These are phyloP conservation scores for Capsella rubella DNA, from an alignment of 441 rosid species.

Conservation along the genomic window DNA sequence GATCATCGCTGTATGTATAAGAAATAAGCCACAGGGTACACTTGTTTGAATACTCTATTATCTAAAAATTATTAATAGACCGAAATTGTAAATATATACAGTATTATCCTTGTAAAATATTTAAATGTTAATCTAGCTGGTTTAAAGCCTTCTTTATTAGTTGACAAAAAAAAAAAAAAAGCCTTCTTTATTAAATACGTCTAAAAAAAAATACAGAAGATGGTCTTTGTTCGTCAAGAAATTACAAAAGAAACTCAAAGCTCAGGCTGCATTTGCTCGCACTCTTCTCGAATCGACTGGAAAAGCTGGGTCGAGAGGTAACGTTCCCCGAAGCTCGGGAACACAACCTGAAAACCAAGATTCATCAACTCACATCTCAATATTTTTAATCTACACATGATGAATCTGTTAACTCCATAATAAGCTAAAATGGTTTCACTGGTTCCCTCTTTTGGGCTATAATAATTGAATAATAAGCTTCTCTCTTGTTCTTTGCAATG, in stretches of 20 bases:
- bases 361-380: conserved; percentile 23
- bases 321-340: conserved; percentile 96
- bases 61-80: too few relatives aligned
- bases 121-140: too few relatives aligned
- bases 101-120: too few relatives aligned
- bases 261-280: conserved; percentile 90
- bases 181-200: too few relatives aligned
- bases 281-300: conserved; percentile 90
- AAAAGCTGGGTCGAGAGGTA: conserved; percentile 86
- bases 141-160: too few relatives aligned
- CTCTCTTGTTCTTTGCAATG: not conserved
- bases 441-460: not conserved
- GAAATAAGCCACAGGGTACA: not conserved
- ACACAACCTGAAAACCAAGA: conserved; percentile 69
- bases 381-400: not conserved
- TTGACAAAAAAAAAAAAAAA: too few relatives aligned
- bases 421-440: conserved; percentile 1
- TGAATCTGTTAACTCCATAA: not conserved
- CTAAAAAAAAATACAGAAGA: not conserved
- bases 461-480: not conserved
- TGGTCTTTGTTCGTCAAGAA: conserved; percentile 11
- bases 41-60: too few relatives aligned
- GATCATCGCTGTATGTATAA: conserved; percentile 9
- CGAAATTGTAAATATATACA: too few relatives aligned
- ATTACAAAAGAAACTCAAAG: conserved; percentile 48